These are phyloP conservation scores for Taphrina betulina DNA, from an alignment of 1,139 yeast species.

Conservation along the genomic window DNA sequence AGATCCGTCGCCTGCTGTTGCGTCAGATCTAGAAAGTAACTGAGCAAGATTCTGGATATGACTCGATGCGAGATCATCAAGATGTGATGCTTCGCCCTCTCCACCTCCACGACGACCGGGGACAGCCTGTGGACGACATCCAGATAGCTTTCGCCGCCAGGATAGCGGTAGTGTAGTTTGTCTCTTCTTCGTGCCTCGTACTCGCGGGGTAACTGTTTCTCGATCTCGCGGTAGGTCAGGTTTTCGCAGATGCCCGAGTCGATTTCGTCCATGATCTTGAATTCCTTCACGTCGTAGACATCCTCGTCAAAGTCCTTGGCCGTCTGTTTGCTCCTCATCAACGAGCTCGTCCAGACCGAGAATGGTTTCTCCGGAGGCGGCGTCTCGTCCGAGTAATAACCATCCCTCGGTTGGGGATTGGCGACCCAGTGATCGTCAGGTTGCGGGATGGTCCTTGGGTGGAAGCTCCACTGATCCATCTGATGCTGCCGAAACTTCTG, in stretches of 20 bases:
- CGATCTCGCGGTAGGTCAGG: conserved; percentile 82
- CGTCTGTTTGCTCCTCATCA: conserved; percentile 72
- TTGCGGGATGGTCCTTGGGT: conserved; percentile 32
- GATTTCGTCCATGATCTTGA: conserved; percentile 89
- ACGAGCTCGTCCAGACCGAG: conserved; percentile 92
- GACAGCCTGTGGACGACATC: conserved; percentile 86
- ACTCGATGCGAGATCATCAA: conserved; percentile 85
- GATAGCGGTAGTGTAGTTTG: conserved; percentile 71
- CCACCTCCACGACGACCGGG: conserved; percentile 88
- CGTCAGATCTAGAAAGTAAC: conserved; percentile 83
- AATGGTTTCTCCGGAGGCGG: conserved; percentile 62
- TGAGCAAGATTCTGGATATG: conserved; percentile 79
- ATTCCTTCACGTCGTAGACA: conserved; percentile 71
- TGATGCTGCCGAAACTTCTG: conserved; percentile 66
- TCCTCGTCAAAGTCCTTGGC: conserved; percentile 68
- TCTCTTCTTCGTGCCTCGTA: conserved; percentile 74
- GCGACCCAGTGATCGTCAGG: conserved; percentile 33
- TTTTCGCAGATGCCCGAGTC: conserved; percentile 94
- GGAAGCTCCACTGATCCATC: conserved; percentile 51
- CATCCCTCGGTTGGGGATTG: conserved; percentile 22
- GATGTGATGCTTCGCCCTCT: conserved; percentile 84
- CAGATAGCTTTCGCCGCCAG: conserved; percentile 81
- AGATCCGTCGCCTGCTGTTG: conserved; percentile 68
- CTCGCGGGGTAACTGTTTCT: conserved; percentile 68
- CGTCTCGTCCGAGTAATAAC: conserved; percentile 41